Evolutionary conservation across 345 rosid genomes (phyloP), one percentile per base, ranked within the genome.

Genomic region (Pseudoturritis turrita): DNA sequence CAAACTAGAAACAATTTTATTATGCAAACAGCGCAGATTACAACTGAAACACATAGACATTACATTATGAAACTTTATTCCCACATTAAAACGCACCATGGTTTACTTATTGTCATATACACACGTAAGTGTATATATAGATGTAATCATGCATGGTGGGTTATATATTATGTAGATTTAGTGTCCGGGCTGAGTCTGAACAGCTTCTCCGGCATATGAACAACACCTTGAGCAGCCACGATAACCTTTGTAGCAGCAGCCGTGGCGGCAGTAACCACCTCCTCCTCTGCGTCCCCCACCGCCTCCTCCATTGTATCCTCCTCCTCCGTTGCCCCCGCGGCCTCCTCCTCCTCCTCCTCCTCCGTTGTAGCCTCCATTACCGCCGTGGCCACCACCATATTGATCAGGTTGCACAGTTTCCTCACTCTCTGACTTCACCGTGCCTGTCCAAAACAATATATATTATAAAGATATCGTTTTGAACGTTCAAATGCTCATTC

Each of bases 321-420:
- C 62, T 8, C 70, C 70, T 5, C 70, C 57, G 19, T n/a, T 10
- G 58, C 49, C 33, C 6, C n/a, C n/a, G n/a, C n/a, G n/a, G n/a
- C 69, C 69, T 35, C 69, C 69, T 13, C 70, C 70, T 35, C 68
- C 33, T 11, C 69, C 69, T 35, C 69, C 69, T 13, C 70, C 70
- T 35, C 68, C 68, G 14, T 21, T 7, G 26, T 28, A 36, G 0
- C 39, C 39, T 29, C 33, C 33, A 15, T 10, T n/a, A 3, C 22
- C 50, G 3, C 23, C 23, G 23, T 3, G 11, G 4, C 50, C 22
- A 43, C 47, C 51, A 12, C 40, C 58, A 19, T 46, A 19, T 25
- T 14, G 18, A 14, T 55, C 60, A 7, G 41, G 23, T 17, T 36
- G 15, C 18, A 35, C 45, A 58, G 46, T 37, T 58, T 28, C 44